phyloP scores from a whole-genome alignment of 805 yeast genomes.

The Wickerhamiella australiensis region DNA sequence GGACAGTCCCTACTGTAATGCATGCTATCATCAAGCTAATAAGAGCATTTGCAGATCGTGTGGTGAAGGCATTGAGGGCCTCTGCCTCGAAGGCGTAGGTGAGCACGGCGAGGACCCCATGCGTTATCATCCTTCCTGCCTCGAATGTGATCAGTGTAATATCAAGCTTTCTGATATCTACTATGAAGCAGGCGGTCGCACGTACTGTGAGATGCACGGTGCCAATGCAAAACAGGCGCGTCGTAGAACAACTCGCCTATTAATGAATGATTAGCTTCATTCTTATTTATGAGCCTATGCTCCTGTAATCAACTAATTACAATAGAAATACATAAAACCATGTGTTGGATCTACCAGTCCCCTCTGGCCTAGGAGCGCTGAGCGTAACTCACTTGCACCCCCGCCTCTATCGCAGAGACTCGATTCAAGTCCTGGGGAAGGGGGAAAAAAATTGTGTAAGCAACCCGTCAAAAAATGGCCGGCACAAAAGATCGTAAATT shows the following conservation, averaged over 20 bases:
- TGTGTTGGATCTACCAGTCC: not conserved
- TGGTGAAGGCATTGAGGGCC: constrained; percentile 71
- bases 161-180: constrained; percentile 24
- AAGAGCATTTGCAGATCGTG: constrained; percentile 65
- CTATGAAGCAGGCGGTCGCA: constrained; percentile 27
- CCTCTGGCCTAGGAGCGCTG: no score
- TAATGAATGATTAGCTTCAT: not conserved
- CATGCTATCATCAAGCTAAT: constrained; percentile 64
- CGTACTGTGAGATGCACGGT: constrained; percentile 28
- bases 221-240: constrained; percentile 21
- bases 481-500: constrained; percentile 31
- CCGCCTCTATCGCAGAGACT: no score
- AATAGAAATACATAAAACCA: not conserved
- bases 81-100: constrained; percentile 53
- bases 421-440: no score
- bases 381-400: not conserved
- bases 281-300: constrained; percentile 4
- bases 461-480: constrained; percentile 28
- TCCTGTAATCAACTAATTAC: not conserved
- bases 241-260: constrained; percentile 14
- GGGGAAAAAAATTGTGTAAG: constrained; percentile 40
- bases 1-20: constrained; percentile 72
- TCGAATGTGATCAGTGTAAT: constrained; percentile 53
- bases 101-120: constrained; percentile 23
- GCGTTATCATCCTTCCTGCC: constrained; percentile 65